phyloP scores from a whole-genome alignment of 768 basidiomycete genomes.

The Sutorius australiensis region DNA sequence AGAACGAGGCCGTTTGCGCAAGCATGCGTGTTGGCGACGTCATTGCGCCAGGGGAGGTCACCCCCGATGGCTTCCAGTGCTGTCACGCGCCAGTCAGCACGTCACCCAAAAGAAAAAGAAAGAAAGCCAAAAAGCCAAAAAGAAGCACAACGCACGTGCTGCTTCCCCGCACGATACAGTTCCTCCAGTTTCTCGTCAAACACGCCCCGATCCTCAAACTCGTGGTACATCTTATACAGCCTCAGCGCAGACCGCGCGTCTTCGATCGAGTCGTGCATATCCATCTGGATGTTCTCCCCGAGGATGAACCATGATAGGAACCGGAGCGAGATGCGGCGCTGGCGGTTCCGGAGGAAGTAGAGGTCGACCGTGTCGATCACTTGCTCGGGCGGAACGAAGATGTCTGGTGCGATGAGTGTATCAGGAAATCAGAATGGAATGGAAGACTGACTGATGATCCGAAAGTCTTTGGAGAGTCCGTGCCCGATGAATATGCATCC shows the following conservation, averaged over 20 bases:
- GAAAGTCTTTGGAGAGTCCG: slow-evolving; percentile 94
- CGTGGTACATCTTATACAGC: slow-evolving; percentile 77
- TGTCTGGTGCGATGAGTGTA: slow-evolving; percentile 50
- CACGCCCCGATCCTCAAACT: slow-evolving; percentile 66
- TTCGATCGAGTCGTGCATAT: slow-evolving; percentile 98
- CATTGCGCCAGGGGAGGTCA: slow-evolving; percentile 1
- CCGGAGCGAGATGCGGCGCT: slow-evolving; percentile 84
- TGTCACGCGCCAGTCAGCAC: slow-evolving; percentile 17
- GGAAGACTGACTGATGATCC: slow-evolving; percentile 83
- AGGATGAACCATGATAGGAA: slow-evolving; percentile 96
- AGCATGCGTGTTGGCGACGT: neutral
- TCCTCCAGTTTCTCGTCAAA: slow-evolving; percentile 90
- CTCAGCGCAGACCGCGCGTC: slow-evolving; percentile 85
- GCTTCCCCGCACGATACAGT: slow-evolving; percentile 71
- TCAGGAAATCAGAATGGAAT: neutral
- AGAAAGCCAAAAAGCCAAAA: too few relatives aligned
- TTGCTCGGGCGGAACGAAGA: slow-evolving; percentile 91
- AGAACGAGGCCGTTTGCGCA: neutral
- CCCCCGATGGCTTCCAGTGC: slow-evolving; percentile 51
- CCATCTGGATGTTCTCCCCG: slow-evolving; percentile 86
- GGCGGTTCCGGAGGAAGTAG: slow-evolving; percentile 79
- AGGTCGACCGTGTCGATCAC: slow-evolving; percentile 97
- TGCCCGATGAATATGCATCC: slow-evolving; percentile 98
- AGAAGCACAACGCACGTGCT: slow-evolving; percentile 50
- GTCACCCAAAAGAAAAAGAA: neutral